Conservation (phyloP, 1,284 basidiomycete genomes). For the Leccinum fallax region DNA sequence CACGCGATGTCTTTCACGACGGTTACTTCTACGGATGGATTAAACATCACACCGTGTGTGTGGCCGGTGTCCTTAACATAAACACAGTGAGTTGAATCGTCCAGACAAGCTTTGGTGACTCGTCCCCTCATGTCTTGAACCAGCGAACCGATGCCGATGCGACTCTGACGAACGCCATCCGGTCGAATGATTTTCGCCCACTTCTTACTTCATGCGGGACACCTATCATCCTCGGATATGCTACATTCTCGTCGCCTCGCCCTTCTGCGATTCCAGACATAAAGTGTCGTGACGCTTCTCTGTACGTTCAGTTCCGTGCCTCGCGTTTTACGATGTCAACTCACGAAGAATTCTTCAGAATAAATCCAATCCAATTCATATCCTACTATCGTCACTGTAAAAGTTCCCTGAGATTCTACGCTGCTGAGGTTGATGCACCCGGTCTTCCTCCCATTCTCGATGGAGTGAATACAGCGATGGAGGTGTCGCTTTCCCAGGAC, state of each 20-base stretch:
- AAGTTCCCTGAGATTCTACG: constrained; percentile 56
- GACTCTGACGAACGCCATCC: constrained; percentile 15
- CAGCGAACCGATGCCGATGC: constrained; percentile 27
- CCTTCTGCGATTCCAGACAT: constrained; percentile 19
- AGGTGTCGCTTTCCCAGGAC: constrained; percentile 29
- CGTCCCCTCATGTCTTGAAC: constrained; percentile 3
- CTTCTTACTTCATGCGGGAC: constrained; percentile 23
- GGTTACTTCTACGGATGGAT: constrained; percentile 62
- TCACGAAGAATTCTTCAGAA: constrained; percentile 15
- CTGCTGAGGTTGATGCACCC: constrained; percentile 44
- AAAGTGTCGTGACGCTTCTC: constrained; percentile 14
- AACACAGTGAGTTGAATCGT: constrained; percentile 34
- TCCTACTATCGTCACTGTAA: constrained; percentile 53
- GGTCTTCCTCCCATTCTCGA: constrained; percentile 18
- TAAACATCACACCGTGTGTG: constrained; percentile 41
- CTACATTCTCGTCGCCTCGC: constrained; percentile 16
- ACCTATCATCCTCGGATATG: constrained; percentile 32
- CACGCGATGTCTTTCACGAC: constrained; percentile 42
- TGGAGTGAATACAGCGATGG: constrained; percentile 13
- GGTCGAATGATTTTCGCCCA: constrained; percentile 7
- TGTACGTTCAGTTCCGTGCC: constrained; percentile 16
- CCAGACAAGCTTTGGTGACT: background rate
- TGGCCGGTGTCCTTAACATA: constrained; percentile 50
- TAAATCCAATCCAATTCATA: constrained; percentile 38
- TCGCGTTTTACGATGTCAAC: constrained; percentile 11